Conservation (phyloP, 495 filamentous ascomycete species). For the Hypomontagnella monticulosa region DNA sequence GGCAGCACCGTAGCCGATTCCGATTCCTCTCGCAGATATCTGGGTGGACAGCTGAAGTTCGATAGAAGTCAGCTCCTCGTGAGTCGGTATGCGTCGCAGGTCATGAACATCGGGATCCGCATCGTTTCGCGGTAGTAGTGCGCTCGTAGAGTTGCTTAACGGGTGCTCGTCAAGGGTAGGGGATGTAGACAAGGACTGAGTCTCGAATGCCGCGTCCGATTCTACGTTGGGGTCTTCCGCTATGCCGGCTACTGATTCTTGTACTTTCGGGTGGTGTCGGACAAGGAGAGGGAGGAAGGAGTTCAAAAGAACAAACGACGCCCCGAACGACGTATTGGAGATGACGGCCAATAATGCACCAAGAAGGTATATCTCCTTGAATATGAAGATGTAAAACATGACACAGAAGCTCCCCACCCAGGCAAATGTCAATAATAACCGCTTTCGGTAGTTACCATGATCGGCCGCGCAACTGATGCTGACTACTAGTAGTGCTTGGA, state of each 20-base stretch:
- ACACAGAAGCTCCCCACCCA: slow-evolving; percentile 81
- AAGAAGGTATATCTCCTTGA: slow-evolving; percentile 76
- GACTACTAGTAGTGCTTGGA: slow-evolving; percentile 90
- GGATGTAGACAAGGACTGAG: slow-evolving; percentile 40
- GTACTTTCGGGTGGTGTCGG: slow-evolving; percentile 72
- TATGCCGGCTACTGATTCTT: slow-evolving; percentile 42
- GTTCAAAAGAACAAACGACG: slow-evolving; percentile 86
- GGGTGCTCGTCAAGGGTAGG: slow-evolving; percentile 39
- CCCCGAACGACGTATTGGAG: slow-evolving; percentile 89
- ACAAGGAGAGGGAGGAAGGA: slow-evolving; percentile 85
- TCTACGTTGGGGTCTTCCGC: slow-evolving; percentile 48
- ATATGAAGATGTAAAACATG: slow-evolving; percentile 88
- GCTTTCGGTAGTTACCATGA: slow-evolving; percentile 92
- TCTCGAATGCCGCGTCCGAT: slow-evolving; percentile 20
- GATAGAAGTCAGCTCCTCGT: slow-evolving; percentile 63
- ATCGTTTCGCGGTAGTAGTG: slow-evolving; percentile 49
- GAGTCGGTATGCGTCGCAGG: slow-evolving; percentile 47
- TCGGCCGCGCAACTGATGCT: slow-evolving; percentile 96
- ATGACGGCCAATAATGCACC: slow-evolving; percentile 85
- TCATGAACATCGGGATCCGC: slow-evolving; percentile 46
- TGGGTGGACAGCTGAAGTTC: slow-evolving; percentile 80
- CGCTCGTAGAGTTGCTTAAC: slow-evolving; percentile 55
- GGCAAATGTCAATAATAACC: slow-evolving; percentile 82
- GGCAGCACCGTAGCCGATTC: slow-evolving; percentile 87
- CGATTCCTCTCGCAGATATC: slow-evolving; percentile 90